Percentiles rank a stretch among this genome's conserved stretches.
phyloP scores from a whole-genome alignment of 2,329 filamentous ascomycete species.

The Scedosporium aurantiacum region DNA sequence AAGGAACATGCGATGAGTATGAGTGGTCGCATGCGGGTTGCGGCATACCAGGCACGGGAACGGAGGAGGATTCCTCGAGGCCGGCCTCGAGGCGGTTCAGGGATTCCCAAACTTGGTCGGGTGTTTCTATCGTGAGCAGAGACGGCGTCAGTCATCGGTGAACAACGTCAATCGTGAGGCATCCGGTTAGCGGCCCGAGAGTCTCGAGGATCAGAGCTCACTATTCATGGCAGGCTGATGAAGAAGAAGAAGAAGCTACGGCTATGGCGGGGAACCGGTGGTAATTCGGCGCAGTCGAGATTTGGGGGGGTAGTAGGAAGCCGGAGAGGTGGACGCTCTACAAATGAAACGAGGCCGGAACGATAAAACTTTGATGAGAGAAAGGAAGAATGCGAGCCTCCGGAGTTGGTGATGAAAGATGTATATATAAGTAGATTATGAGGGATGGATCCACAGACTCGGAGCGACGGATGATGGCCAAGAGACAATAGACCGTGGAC shows the following conservation, averaged over 20 bases:
- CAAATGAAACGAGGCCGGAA: neutral
- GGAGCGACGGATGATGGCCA: too few species aligned
- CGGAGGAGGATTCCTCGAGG: neutral
- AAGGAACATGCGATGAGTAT: neutral
- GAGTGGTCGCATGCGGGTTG: neutral
- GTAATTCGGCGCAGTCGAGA: neutral
- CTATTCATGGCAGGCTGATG: slow-evolving; percentile 1
- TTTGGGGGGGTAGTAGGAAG: neutral
- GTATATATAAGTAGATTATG: neutral
- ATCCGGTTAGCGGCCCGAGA: neutral
- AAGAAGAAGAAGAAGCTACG: neutral
- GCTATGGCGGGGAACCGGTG: neutral
- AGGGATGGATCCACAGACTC: neutral
- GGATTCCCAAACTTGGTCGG: slow-evolving; percentile 1
- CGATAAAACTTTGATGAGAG: neutral
- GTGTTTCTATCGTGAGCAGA: neutral
- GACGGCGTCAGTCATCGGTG: neutral
- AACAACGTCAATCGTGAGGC: too few species aligned
- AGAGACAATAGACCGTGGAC: too few species aligned
- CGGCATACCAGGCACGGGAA: neutral
- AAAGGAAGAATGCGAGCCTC: neutral
- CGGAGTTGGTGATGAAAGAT: neutral
- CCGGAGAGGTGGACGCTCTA: neutral
- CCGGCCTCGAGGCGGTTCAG: slow-evolving; percentile 4
- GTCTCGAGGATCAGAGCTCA: neutral